Evolutionary conservation across 2,329 filamentous ascomycete species (phyloP).

Genomic region (Hypomyces rosellus): DNA sequence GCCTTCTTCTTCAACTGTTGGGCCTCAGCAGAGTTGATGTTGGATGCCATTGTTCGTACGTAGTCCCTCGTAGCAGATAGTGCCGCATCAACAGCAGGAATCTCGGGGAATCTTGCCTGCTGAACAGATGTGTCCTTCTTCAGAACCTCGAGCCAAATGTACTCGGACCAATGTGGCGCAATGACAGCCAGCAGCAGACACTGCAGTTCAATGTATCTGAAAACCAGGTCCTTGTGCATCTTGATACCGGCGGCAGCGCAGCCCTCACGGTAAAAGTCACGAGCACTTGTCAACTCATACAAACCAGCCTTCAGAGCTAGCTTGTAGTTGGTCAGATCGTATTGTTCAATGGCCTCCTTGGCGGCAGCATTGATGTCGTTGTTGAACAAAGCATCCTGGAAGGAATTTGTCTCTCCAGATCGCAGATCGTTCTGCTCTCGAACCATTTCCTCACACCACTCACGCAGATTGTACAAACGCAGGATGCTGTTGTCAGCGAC

Average conservation of each 20-base stretch:
- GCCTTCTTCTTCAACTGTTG: conserved; percentile 79
- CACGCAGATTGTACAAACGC: conserved; percentile 70
- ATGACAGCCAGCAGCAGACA: conserved; percentile 76
- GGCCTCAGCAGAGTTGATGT: conserved; percentile 75
- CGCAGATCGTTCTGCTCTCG: conserved; percentile 64
- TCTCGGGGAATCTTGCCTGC: conserved; percentile 52
- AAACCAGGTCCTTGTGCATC: conserved; percentile 77
- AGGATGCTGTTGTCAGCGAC: conserved; percentile 90
- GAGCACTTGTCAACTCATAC: conserved; percentile 84
- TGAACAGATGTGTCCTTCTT: conserved; percentile 72
- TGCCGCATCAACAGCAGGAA: conserved; percentile 56
- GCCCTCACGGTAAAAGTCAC: conserved; percentile 85
- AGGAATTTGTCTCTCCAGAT: conserved; percentile 65
- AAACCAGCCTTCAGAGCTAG: conserved; percentile 78
- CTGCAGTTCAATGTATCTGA: conserved; percentile 80
- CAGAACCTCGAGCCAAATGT: conserved; percentile 89
- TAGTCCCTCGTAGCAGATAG: conserved; percentile 79
- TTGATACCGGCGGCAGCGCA: conserved; percentile 69
- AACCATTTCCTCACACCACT: conserved; percentile 86
- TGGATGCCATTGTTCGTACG: conserved; percentile 66
- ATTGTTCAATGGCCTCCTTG: conserved; percentile 71
- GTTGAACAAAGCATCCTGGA: conserved; percentile 84
- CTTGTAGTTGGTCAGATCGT: conserved; percentile 69
- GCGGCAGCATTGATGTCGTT: conserved; percentile 87
- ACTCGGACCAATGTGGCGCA: conserved; percentile 89